phyloP scores from a whole-genome alignment of 163 green algal genomes.

The Scenedesmus sp. region DNA sequence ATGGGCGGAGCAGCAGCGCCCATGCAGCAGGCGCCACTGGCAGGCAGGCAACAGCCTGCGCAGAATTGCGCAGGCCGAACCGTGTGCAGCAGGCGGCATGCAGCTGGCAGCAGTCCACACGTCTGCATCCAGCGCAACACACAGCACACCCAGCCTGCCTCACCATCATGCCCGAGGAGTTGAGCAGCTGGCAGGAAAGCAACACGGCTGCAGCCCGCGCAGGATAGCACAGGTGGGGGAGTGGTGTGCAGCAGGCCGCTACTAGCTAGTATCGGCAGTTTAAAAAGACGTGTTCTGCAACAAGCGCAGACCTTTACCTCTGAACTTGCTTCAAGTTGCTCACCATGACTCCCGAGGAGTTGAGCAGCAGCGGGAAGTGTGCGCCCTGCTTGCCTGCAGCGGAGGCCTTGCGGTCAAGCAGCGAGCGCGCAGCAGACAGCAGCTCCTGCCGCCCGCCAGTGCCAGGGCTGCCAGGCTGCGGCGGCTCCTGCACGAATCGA shows the following conservation, averaged over 20 bases:
- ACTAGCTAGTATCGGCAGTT: no score
- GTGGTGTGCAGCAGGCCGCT: no score
- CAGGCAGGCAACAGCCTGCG: no score
- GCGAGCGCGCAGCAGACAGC: constrained; percentile 54
- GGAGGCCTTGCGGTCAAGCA: constrained; percentile 47
- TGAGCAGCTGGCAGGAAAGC: constrained; percentile 58
- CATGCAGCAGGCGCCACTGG: no score
- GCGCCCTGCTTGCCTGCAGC: constrained; percentile 15
- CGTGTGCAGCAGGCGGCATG: no score
- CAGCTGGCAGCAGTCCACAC: background rate
- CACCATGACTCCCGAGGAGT: constrained; percentile 70
- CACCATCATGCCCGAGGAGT: constrained; percentile 69
- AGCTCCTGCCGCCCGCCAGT: constrained; percentile 37
- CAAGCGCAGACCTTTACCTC: background rate
- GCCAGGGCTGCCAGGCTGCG: background rate
- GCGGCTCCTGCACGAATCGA: background rate
- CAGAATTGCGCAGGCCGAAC: no score
- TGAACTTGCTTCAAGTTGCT: background rate
- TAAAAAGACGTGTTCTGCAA: background rate
- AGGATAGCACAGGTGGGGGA: no score
- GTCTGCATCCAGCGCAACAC: background rate
- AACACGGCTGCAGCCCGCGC: no score
- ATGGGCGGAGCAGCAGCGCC: no score
- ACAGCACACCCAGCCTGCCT: background rate
- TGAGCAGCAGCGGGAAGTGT: constrained; percentile 69